Percentiles rank a stretch among this genome's conserved stretches.
phyloP scores from a whole-genome alignment of 2,329 filamentous ascomycete genomes.

The Rutstroemia sp. region DNA sequence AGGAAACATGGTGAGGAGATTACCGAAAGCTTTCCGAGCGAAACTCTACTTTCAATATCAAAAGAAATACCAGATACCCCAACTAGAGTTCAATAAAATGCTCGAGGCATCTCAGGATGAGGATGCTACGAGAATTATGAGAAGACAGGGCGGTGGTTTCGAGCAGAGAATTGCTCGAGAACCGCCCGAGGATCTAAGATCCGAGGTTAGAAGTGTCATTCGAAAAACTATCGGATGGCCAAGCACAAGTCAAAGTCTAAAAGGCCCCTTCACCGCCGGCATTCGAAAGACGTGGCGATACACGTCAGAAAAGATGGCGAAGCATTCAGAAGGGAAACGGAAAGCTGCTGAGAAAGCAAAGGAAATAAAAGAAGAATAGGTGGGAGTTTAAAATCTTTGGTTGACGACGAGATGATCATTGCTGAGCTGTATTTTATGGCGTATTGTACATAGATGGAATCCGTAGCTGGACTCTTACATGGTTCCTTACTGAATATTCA shows the following conservation, averaged over 20 bases:
- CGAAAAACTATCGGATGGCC: slow-evolving; percentile 89
- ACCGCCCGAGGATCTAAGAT: slow-evolving; percentile 56
- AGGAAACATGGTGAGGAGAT: slow-evolving; percentile 90
- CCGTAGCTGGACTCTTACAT: background rate
- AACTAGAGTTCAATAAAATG: slow-evolving; percentile 76
- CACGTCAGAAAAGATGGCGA: slow-evolving; percentile 70
- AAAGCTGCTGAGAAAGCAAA: slow-evolving; percentile 17
- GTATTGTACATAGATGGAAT: slow-evolving; percentile 3
- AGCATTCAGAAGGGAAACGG: slow-evolving; percentile 39
- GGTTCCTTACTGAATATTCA: background rate
- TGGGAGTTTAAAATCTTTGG: background rate
- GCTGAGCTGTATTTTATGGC: slow-evolving; percentile 1
- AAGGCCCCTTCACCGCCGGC: slow-evolving; percentile 76
- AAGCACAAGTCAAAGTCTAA: slow-evolving; percentile 78
- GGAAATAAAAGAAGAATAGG: background rate
- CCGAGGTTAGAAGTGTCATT: slow-evolving; percentile 68
- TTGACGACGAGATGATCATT: background rate
- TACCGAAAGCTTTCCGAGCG: slow-evolving; percentile 79
- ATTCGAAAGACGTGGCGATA: slow-evolving; percentile 64
- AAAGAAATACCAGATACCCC: slow-evolving; percentile 78
- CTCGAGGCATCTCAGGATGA: slow-evolving; percentile 70
- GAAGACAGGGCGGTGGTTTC: slow-evolving; percentile 73
- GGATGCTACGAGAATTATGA: slow-evolving; percentile 59
- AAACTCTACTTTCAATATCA: slow-evolving; percentile 95
- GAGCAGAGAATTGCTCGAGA: slow-evolving; percentile 76